A percentile compares a stretch with the other conserved stretches of the same genome.
These are phyloP conservation scores for Jatropha podagrica DNA, from an alignment of 441 rosid genomes.

Conservation along the genomic window DNA sequence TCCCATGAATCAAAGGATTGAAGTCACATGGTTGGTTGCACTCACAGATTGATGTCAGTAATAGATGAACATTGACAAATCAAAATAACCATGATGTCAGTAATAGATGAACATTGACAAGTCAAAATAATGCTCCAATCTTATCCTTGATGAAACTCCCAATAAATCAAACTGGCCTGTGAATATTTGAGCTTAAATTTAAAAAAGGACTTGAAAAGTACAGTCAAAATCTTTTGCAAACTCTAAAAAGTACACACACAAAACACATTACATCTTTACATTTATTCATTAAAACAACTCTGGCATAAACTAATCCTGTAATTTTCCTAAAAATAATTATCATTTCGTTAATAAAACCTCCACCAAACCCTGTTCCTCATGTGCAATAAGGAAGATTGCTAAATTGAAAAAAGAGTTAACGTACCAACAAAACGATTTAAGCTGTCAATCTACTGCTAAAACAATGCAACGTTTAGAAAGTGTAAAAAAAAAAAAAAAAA, in stretches of 20 bases:
- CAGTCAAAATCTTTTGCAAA: too few species aligned
- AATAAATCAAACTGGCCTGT: slow-evolving; percentile 4
- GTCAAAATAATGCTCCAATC: not conserved
- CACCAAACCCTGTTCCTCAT: not conserved
- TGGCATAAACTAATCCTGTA: not conserved
- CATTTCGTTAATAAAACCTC: not conserved
- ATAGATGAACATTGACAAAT: slow-evolving; percentile 1
- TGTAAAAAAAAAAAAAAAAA: not conserved
- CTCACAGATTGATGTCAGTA: not conserved
- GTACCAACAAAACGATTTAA: not conserved
- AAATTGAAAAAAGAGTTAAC: too few species aligned
- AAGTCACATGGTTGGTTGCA: not conserved
- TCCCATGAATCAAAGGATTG: not conserved
- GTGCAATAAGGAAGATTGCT: not conserved
- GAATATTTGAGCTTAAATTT: not conserved
- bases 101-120: slow-evolving; percentile 3
- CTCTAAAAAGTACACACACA: too few species aligned
- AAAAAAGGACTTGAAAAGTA: too few species aligned
- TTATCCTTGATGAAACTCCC: not conserved
- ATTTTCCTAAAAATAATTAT: not conserved
- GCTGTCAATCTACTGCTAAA: not conserved
- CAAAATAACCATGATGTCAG: not conserved
- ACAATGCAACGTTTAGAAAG: not conserved
- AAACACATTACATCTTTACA: not conserved
- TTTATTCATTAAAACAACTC: not conserved